Percentiles rank a stretch among this genome's conserved stretches.
These are phyloP conservation scores for Penicillium sp. DNA, from an alignment of 2,329 filamentous ascomycete species.

Conservation along the genomic window DNA sequence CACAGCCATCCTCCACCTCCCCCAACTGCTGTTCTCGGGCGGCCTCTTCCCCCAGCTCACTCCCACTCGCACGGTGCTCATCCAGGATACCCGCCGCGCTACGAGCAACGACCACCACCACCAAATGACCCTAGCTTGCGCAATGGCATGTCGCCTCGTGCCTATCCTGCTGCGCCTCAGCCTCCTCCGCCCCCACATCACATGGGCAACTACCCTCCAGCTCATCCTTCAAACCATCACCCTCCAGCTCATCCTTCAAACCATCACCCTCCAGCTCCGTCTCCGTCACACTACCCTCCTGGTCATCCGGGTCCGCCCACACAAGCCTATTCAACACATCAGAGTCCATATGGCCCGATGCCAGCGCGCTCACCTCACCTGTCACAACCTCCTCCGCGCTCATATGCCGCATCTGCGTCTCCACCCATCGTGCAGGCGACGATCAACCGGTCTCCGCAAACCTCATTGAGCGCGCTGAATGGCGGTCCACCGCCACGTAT, in stretches of 20 bases:
- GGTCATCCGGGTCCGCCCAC: conserved; percentile 25
- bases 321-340: conserved; percentile 35
- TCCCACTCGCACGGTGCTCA: conserved; percentile 28
- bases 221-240: conserved; percentile 20
- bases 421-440: conserved; percentile 40
- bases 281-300: conserved; percentile 35
- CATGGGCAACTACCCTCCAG: conserved; percentile 50
- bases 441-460: conserved; percentile 39
- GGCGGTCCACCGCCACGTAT: conserved; percentile 38
- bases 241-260: conserved; percentile 12
- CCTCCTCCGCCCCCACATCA: conserved; percentile 53
- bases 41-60: conserved; percentile 31
- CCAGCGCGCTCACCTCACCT: conserved; percentile 35
- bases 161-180: conserved; percentile 44
- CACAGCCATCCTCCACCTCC: conserved; percentile 29
- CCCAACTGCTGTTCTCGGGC: conserved; percentile 26
- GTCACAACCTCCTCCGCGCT: conserved; percentile 32
- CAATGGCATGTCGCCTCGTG: conserved; percentile 36
- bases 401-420: conserved; percentile 39
- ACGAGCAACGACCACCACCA: conserved; percentile 34
- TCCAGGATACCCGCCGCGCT: conserved; percentile 36
- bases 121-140: conserved; percentile 34
- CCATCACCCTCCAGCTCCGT: conserved; percentile 16
- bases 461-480: conserved; percentile 36
- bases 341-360: conserved; percentile 40